Conservation (phyloP, 352 stramenopile species). For the Globisporangium heterothallicum region DNA sequence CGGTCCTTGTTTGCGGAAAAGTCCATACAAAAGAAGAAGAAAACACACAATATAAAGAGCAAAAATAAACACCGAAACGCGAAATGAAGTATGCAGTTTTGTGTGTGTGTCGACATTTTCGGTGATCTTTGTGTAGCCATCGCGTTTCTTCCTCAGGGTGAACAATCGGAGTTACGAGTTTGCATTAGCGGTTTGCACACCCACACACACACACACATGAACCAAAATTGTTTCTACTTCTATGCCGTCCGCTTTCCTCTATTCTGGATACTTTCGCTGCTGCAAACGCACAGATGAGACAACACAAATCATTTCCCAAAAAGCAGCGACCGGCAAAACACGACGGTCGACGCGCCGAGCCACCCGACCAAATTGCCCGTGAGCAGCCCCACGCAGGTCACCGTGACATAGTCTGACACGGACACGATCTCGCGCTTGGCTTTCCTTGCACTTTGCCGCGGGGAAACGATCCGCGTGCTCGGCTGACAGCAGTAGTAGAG, state of each 20-base stretch:
- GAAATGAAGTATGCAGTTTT: too few relatives aligned
- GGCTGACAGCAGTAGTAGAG: constrained; percentile 54
- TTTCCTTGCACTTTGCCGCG: constrained; percentile 10
- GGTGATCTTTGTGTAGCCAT: too few relatives aligned
- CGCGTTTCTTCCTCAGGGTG: too few relatives aligned
- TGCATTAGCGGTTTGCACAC: background rate
- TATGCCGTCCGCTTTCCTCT: too few relatives aligned
- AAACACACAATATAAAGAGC: constrained; percentile 8
- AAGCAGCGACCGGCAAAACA: constrained; percentile 55
- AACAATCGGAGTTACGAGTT: too few relatives aligned
- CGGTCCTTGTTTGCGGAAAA: too few relatives aligned
- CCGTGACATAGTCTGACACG: constrained; percentile 63
- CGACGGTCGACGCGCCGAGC: constrained; percentile 39
- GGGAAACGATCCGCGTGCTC: constrained; percentile 10
- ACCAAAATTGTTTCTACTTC: too few relatives aligned
- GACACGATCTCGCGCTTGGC: constrained; percentile 46
- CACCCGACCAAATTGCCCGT: constrained; percentile 58
- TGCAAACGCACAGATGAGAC: background rate
- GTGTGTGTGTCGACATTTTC: too few relatives aligned
- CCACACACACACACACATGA: background rate
- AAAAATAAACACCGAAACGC: constrained; percentile 1
- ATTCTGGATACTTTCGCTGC: background rate
- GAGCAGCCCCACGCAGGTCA: constrained; percentile 54
- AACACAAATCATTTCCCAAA: constrained; percentile 19
- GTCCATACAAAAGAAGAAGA: too few relatives aligned